A percentile compares a stretch with the other conserved stretches of the same genome.
phyloP scores from a whole-genome alignment of 768 basidiomycete species.

The Daedaleopsis nitida region DNA sequence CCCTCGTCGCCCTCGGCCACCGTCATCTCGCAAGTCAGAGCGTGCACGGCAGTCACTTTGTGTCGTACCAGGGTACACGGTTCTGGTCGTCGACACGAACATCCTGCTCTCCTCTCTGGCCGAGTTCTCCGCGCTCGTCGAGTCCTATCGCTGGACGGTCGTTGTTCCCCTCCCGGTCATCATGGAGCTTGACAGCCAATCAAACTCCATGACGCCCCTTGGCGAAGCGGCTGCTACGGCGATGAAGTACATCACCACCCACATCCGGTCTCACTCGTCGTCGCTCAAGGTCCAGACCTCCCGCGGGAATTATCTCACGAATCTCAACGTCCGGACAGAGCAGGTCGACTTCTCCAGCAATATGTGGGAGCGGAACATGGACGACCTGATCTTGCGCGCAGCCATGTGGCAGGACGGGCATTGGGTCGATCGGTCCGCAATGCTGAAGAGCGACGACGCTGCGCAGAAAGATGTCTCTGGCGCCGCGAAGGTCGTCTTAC shows the following conservation, averaged over 20 bases:
- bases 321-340: conserved; percentile 82
- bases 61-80: conserved; percentile 83
- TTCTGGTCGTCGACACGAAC: conserved; percentile 94
- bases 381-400: conserved; percentile 91
- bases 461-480: conserved; percentile 40
- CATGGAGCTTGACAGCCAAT: conserved; percentile 96
- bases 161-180: conserved; percentile 92
- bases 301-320: conserved; percentile 89
- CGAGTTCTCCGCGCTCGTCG: conserved; percentile 72
- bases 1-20: conserved; percentile 25
- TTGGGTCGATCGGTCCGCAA: conserved; percentile 80
- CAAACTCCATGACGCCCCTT: conserved; percentile 61
- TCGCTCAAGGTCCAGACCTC: conserved; percentile 95
- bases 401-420: conserved; percentile 94
- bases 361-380: conserved; percentile 77
- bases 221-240: conserved; percentile 76
- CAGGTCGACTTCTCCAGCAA: conserved; percentile 67
- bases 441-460: conserved; percentile 53
- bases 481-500: conserved; percentile 81
- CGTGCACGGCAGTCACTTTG: conserved; percentile 44
- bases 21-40: conserved; percentile 34
- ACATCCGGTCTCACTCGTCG: conserved; percentile 70
- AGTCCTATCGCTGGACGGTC: conserved; percentile 83
- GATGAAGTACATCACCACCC: conserved; percentile 71
- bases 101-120: conserved; percentile 84